Percentiles rank a stretch among this genome's conserved stretches.
Evolutionary conservation across 148 eudicot species (phyloP).

Genomic region (Rhododendron henanense): DNA sequence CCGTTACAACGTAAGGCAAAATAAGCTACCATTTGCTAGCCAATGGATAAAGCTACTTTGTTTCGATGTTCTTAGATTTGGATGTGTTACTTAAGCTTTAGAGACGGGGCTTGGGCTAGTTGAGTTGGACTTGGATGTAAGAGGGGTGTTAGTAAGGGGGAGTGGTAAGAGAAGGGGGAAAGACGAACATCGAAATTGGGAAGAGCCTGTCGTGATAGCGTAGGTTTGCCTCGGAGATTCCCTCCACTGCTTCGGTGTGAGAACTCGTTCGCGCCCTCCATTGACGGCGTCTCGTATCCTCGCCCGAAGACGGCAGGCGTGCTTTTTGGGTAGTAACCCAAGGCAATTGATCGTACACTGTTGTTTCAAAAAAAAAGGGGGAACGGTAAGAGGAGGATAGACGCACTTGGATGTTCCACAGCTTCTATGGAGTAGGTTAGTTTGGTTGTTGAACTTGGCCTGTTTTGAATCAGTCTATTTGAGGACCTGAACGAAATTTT

Average conservation of each 20-base stretch:
- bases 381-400: background rate
- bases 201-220: too few relatives aligned
- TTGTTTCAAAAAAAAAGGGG: background rate
- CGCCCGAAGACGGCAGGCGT: too few relatives aligned
- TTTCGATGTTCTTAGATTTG: background rate
- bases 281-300: too few relatives aligned
- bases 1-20: background rate
- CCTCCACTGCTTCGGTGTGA: too few relatives aligned
- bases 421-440: background rate
- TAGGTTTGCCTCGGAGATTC: too few relatives aligned
- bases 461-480: background rate
- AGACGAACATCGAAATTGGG: background rate
- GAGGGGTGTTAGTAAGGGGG: background rate
- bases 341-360: too few relatives aligned
- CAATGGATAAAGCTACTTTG: background rate
- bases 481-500: background rate
- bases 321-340: too few relatives aligned
- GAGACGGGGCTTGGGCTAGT: background rate
- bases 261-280: too few relatives aligned
- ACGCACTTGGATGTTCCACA: background rate
- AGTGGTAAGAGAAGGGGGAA: background rate
- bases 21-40: background rate
- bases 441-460: background rate
- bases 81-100: too few relatives aligned
- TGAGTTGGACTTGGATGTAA: background rate